Conservation (phyloP, 2,329 filamentous ascomycete genomes). For the Aspergillus fumigatiaffinis region DNA sequence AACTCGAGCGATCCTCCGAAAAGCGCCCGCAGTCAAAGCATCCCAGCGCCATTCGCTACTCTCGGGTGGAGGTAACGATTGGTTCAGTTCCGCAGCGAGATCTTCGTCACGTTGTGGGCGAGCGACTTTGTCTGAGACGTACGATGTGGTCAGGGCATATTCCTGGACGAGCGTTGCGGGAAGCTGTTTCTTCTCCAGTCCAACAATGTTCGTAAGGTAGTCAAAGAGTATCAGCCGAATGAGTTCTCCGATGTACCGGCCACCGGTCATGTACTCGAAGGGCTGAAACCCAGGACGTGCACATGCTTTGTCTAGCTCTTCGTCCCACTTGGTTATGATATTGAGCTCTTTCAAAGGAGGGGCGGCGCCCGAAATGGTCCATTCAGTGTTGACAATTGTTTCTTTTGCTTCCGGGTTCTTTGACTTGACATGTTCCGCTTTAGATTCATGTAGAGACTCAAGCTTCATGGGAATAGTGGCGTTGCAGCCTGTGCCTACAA, state of each 20-base stretch:
- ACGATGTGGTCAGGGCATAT: conserved; percentile 67
- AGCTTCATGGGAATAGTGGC: conserved; percentile 71
- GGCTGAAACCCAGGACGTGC: conserved; percentile 74
- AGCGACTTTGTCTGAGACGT: conserved; percentile 66
- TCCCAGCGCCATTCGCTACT: conserved; percentile 59
- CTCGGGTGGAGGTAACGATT: conserved; percentile 52
- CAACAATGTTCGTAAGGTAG: conserved; percentile 51
- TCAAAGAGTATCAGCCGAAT: conserved; percentile 67
- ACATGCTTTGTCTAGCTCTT: conserved; percentile 60
- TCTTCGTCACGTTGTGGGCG: conserved; percentile 46
- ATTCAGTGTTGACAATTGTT: conserved; percentile 78
- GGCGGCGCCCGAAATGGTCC: conserved; percentile 75
- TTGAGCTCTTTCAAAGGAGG: conserved; percentile 56
- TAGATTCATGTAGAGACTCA: conserved; percentile 59
- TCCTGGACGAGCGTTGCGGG: conserved; percentile 54
- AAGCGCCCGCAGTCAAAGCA: conserved; percentile 52
- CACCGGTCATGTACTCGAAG: conserved; percentile 79
- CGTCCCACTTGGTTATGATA: conserved; percentile 69
- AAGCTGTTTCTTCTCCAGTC: conserved; percentile 41
- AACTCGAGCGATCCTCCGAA: conserved; percentile 65
- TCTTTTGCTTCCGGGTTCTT: conserved; percentile 52
- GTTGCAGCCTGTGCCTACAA: conserved; percentile 77
- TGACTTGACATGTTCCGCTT: conserved; percentile 51
- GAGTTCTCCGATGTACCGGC: conserved; percentile 72
- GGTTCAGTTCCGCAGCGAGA: conserved; percentile 44